Evolutionary conservation across 768 basidiomycete species (phyloP).

Genomic region (Crassisporium funariophilum): DNA sequence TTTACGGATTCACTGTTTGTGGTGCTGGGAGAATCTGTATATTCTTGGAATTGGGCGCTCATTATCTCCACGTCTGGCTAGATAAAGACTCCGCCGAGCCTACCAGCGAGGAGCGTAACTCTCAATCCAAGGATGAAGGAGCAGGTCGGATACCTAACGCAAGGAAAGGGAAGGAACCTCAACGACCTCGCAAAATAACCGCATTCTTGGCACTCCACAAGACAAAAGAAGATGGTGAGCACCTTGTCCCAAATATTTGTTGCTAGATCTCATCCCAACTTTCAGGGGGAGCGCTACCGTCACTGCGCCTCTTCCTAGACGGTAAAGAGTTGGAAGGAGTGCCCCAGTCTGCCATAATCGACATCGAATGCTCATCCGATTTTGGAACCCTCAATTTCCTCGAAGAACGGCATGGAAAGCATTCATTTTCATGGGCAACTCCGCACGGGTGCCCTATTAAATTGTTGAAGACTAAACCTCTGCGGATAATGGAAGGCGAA

Average conservation of each 20-base stretch:
- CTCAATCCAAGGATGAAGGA: no score
- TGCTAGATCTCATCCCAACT: no score
- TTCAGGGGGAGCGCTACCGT: background rate
- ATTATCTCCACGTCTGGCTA: conserved; percentile 3
- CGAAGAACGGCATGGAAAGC: conserved; percentile 15
- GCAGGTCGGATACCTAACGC: no score
- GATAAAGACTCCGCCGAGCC: no score
- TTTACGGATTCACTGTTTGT: background rate
- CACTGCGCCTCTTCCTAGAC: conserved; percentile 8
- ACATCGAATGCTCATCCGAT: conserved; percentile 11
- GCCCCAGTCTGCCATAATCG: conserved; percentile 10
- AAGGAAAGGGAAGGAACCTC: no score
- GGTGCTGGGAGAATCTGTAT: conserved; percentile 1
- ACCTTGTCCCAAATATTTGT: no score
- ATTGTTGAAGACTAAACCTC: conserved; percentile 1
- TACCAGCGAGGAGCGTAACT: no score
- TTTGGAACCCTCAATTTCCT: conserved; percentile 15
- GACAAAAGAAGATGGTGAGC: no score
- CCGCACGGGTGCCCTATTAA: conserved; percentile 29
- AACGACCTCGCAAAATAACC: no score
- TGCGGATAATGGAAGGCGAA: conserved; percentile 9
- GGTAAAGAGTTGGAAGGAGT: background rate
- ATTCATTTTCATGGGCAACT: conserved; percentile 28
- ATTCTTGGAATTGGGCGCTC: background rate
- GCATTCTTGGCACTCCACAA: no score